Percentiles rank a stretch among this genome's conserved stretches.
Conservation (phyloP, 306 rosid species). For the Cucurbita moschata region DNA sequence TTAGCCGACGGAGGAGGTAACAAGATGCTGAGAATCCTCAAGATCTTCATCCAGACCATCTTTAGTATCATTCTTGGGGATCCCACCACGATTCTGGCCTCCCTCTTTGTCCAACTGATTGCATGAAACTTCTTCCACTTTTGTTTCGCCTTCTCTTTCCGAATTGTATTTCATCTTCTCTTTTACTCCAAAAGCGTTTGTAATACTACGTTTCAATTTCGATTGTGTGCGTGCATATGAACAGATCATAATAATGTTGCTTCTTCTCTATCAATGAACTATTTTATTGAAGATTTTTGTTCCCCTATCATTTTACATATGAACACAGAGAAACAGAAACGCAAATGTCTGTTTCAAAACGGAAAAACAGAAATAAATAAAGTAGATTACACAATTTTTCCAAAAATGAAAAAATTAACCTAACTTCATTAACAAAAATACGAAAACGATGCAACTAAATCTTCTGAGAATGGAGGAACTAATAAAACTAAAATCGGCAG, state of each 20-base stretch:
- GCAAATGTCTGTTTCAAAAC: too few relatives aligned
- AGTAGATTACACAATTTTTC: too few relatives aligned
- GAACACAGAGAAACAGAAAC: too few relatives aligned
- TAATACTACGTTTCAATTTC: background rate
- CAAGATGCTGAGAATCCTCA: background rate
- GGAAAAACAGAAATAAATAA: too few relatives aligned
- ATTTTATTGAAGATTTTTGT: too few relatives aligned
- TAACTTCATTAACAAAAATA: too few relatives aligned
- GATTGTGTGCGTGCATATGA: background rate
- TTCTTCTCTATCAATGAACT: background rate
- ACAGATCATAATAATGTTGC: background rate
- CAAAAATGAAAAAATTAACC: too few relatives aligned
- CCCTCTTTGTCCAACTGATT: background rate
- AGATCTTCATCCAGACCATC: background rate
- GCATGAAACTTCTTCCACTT: background rate
- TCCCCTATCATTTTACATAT: too few relatives aligned
- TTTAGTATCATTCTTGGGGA: constrained; percentile 3
- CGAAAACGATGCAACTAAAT: too few relatives aligned
- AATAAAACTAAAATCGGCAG: too few relatives aligned
- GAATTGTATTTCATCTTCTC: background rate
- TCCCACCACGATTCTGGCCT: background rate
- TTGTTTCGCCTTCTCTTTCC: background rate
- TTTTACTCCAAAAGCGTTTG: background rate
- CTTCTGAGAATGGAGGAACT: too few relatives aligned
- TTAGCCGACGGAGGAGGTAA: background rate